These are phyloP conservation scores for Cladorrhinum samala DNA, from an alignment of 495 filamentous ascomycete genomes.

Conservation along the genomic window DNA sequence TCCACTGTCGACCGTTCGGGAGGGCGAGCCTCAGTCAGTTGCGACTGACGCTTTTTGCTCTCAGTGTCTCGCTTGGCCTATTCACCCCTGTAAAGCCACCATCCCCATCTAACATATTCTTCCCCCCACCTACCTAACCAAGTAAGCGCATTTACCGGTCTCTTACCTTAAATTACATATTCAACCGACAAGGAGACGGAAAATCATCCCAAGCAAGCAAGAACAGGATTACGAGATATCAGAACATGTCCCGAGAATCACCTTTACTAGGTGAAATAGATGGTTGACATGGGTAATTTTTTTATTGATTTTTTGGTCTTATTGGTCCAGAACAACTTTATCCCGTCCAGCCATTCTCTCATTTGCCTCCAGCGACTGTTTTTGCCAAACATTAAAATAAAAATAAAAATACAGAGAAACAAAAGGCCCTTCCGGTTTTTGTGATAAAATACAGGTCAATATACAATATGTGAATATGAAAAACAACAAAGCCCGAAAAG, in stretches of 20 bases:
- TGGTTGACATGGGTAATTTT: too few relatives aligned
- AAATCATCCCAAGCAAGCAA: background rate
- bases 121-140: conserved; percentile 4
- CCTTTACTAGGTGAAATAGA: too few relatives aligned
- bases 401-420: background rate
- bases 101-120: background rate
- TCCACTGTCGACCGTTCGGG: conserved; percentile 14
- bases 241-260: too few relatives aligned
- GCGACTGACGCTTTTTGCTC: conserved; percentile 4
- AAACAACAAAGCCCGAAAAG: conserved; percentile 5
- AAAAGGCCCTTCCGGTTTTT: conserved; percentile 1
- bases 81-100: background rate
- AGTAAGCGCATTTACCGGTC: background rate
- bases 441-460: conserved; percentile 1
- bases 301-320: too few relatives aligned
- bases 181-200: background rate
- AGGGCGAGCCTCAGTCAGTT: conserved; percentile 14
- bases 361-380: too few relatives aligned
- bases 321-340: too few relatives aligned
- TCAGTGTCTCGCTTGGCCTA: background rate
- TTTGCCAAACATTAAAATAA: background rate
- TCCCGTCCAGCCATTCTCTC: too few relatives aligned
- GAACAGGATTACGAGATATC: background rate
- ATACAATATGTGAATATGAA: conserved; percentile 1
- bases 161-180: too few relatives aligned